Evolutionary conservation across 345 rosid genomes (phyloP).

Genomic region (Rhodamnia rubescens): DNA sequence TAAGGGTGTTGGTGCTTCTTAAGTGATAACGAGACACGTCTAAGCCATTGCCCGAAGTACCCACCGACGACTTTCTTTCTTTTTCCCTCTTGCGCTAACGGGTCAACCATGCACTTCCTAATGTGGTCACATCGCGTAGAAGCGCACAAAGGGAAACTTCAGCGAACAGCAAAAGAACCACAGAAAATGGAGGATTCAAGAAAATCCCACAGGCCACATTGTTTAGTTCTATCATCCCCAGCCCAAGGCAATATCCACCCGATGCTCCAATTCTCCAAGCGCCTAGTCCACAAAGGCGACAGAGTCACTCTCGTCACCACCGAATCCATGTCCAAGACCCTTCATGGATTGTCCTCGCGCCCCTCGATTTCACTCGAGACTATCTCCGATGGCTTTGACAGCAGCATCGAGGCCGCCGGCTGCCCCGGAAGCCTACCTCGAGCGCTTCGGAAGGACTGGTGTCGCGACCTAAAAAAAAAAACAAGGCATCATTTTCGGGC

Average conservation of each 20-base stretch:
- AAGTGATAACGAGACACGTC: not conserved
- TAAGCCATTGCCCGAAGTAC: not conserved
- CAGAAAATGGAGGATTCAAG: not conserved
- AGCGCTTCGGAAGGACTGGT: not conserved
- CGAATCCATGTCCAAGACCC: not conserved
- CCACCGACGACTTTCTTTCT: not conserved
- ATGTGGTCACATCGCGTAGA: not conserved
- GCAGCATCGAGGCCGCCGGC: not conserved
- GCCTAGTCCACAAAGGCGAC: not conserved
- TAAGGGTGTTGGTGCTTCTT: no score
- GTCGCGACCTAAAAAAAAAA: no score
- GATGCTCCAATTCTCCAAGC: not conserved
- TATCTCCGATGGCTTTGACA: not conserved
- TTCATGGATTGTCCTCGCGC: not conserved
- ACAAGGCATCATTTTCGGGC: no score
- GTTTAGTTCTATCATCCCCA: not conserved
- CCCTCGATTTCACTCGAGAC: not conserved
- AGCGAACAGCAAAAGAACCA: not conserved
- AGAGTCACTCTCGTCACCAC: not conserved
- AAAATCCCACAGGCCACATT: not conserved
- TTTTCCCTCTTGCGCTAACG: not conserved
- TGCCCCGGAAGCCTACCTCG: not conserved
- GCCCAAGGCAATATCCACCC: not conserved
- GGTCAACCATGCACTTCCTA: not conserved
- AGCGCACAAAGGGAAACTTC: not conserved